These are phyloP conservation scores for Magnusiomyces paraingens DNA, from an alignment of 1,139 yeast genomes.

Conservation along the genomic window DNA sequence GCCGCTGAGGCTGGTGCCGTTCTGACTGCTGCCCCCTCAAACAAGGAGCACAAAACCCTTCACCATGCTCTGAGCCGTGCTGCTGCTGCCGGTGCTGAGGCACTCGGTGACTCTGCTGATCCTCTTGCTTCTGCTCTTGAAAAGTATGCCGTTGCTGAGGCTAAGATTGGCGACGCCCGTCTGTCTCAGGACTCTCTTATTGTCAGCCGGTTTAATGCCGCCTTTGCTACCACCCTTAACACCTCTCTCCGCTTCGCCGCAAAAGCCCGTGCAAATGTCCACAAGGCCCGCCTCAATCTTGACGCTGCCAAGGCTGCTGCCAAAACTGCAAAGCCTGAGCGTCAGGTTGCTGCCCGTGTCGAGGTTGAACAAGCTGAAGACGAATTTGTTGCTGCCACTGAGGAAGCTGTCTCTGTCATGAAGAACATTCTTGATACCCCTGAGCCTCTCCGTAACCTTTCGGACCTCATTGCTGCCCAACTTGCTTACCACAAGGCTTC, in stretches of 20 bases:
- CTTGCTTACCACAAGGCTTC: conserved; percentile 79
- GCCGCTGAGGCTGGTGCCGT: conserved; percentile 83
- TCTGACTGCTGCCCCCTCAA: conserved; percentile 44
- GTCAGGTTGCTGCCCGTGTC: conserved; percentile 67
- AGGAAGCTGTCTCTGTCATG: conserved; percentile 81
- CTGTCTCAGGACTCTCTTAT: conserved; percentile 77
- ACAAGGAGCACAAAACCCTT: conserved; percentile 73
- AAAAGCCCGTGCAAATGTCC: conserved; percentile 68
- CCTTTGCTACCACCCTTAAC: conserved; percentile 57
- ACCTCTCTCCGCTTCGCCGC: conserved; percentile 60
- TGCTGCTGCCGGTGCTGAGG: conserved; percentile 48
- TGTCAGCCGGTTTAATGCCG: conserved; percentile 61
- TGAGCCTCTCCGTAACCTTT: conserved; percentile 61
- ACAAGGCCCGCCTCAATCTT: conserved; percentile 69
- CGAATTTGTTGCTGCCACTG: conserved; percentile 85
- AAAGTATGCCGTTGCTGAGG: conserved; percentile 48
- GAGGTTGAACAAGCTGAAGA: conserved; percentile 84
- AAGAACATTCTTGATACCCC: conserved; percentile 73
- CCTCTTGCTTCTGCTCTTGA: conserved; percentile 44
- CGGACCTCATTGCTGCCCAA: conserved; percentile 72
- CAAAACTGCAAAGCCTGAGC: conserved; percentile 63
- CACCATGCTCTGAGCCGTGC: conserved; percentile 82
- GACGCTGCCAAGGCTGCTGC: conserved; percentile 73
- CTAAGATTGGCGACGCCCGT: conserved; percentile 77
- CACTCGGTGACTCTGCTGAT: conserved; percentile 36